A percentile compares a stretch with the other conserved stretches of the same genome.
Conservation (phyloP, 495 filamentous ascomycete genomes). For the Zalerion maritima region DNA sequence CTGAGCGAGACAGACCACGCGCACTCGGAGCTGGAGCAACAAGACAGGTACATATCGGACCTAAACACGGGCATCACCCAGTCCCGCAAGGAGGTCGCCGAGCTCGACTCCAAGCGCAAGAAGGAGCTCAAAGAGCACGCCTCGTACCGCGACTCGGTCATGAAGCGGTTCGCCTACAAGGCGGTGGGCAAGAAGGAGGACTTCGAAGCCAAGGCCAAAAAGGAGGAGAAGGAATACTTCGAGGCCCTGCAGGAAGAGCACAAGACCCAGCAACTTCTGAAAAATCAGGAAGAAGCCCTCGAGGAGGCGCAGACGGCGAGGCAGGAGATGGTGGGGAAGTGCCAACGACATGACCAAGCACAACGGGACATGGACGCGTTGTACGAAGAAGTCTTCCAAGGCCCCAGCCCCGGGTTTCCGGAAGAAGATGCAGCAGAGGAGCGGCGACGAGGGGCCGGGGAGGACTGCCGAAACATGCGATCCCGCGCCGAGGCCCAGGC, state of each 20-base stretch:
- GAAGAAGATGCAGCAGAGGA: constrained; percentile 30
- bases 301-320: constrained; percentile 11
- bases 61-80: constrained; percentile 18
- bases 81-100: constrained; percentile 8
- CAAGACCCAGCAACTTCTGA: constrained; percentile 19
- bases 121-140: constrained; percentile 33
- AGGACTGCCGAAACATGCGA: constrained; percentile 14
- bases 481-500: constrained; percentile 11
- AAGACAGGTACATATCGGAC: constrained; percentile 20
- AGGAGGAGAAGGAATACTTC: constrained; percentile 36
- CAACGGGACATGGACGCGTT: constrained; percentile 24
- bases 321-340: constrained; percentile 12
- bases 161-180: constrained; percentile 30
- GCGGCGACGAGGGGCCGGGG: constrained; percentile 1
- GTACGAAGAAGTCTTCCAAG: constrained; percentile 29
- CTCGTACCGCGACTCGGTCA: constrained; percentile 30
- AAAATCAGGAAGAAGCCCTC: constrained; percentile 14
- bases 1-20: constrained; percentile 30
- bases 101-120: constrained; percentile 15
- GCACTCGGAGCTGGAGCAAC: constrained; percentile 20
- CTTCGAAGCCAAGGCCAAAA: constrained; percentile 24
- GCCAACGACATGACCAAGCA: constrained; percentile 15
- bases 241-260: constrained; percentile 26
- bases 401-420: constrained; percentile 30
- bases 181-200: constrained; percentile 25